Base-by-base conservation (phyloP, 352 stramenopile genomes). In the Pilasporangium apinafurcum region DNA sequence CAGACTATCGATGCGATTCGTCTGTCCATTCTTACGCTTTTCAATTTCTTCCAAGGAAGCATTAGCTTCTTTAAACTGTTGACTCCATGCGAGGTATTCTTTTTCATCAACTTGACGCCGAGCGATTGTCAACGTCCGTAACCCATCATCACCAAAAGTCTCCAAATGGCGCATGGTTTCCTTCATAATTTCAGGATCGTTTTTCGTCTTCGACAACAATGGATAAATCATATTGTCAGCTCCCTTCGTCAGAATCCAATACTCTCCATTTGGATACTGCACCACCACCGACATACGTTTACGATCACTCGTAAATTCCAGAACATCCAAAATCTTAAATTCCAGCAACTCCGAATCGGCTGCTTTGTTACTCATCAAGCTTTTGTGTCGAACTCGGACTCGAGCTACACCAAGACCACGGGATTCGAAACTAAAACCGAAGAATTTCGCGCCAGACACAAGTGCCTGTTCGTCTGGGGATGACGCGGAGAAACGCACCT, bases 271-370 rank as follows among this genome's bases (percentile, higher is more conserved):
- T 18, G 73, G 72, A 41, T 79, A 81, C 39, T 94, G 70, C 16
- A 74, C 66, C 21, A 92, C 55, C 14, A 87, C 70, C 0, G 75
- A 88, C 80, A 92, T 92, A 27, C 79, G 76, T 53, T 90, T 90
- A 1, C 80, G 75, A 17, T 69, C 65, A 35, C 84, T 96, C 39
- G 96, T 96, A 60, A 99, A 99, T 59, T 98, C 95, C 38, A 98
- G 88, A 8, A 98, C 79, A 5, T 96, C 92, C 38, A 98, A 58
- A 32, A 98, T 77, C 41, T 83, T 68, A 48, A 81, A 96, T 37
- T 81, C 70, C 24, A 80, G 39, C 35, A 86, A 39, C 50, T 74
- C 64, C 24, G 53, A 69, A 14, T 57, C 48, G 9, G 50, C 59
- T 3, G 32, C 52, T 22, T 62, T 65, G 51, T 68, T 62, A 8